Percentiles rank a stretch among this genome's conserved stretches.
phyloP scores from a whole-genome alignment of 345 rosid species.

The Arabis hirsuta region DNA sequence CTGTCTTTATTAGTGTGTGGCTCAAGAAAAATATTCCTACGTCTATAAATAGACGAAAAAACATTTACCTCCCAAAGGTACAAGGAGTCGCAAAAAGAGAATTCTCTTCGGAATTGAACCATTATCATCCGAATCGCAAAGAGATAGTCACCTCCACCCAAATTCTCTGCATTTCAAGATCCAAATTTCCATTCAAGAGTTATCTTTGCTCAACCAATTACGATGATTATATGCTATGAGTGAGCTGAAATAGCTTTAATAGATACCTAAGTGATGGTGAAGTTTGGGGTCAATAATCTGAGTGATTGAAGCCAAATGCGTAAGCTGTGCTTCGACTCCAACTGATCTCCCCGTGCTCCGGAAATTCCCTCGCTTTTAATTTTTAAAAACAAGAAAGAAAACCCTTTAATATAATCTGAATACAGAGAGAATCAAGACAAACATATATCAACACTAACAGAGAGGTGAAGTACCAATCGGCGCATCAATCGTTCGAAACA shows the following conservation, averaged over 20 bases:
- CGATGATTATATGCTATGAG: not conserved
- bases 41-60: slow-evolving; percentile 15
- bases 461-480: slow-evolving; percentile 67
- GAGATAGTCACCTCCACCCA: slow-evolving; percentile 96
- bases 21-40: not conserved
- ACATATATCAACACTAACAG: slow-evolving; percentile 3
- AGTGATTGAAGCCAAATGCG: slow-evolving; percentile 86
- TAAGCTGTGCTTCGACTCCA: slow-evolving; percentile 92
- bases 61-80: slow-evolving; percentile 95
- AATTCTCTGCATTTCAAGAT: slow-evolving; percentile 60
- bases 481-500: slow-evolving; percentile 98
- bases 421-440: slow-evolving; percentile 9
- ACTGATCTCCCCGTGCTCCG: slow-evolving; percentile 86
- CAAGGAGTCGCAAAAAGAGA: slow-evolving; percentile 92
- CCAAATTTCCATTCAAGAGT: not conserved
- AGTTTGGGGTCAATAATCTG: slow-evolving; percentile 97
- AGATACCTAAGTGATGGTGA: slow-evolving; percentile 91
- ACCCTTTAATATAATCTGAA: not conserved
- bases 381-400: not conserved
- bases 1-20: not conserved
- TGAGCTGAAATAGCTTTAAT: slow-evolving; percentile 21
- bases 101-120: slow-evolving; percentile 96
- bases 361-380: slow-evolving; percentile 83
- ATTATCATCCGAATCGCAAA: slow-evolving; percentile 97
- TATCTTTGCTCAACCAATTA: not conserved